Evolutionary conservation across 495 filamentous ascomycete genomes (phyloP).

Genomic region (Hypoxylon intermedium): DNA sequence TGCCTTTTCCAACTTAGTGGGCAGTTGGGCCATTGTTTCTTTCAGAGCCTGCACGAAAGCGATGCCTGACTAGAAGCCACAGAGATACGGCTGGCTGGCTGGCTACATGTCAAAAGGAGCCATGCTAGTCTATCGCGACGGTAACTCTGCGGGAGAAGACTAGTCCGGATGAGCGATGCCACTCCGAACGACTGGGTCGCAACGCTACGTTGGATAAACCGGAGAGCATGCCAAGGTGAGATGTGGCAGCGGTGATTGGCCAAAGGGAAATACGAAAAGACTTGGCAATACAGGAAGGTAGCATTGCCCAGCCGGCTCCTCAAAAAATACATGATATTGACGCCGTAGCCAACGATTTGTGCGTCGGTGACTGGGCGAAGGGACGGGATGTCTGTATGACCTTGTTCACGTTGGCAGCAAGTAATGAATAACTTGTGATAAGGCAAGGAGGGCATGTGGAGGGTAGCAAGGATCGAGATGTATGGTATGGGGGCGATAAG

Average conservation of each 20-base stretch:
- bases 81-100: constrained; percentile 15
- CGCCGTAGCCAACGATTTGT: neutral
- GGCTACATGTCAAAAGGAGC: constrained; percentile 6
- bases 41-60: neutral
- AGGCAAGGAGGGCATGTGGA: constrained; percentile 14
- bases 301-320: constrained; percentile 34
- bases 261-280: constrained; percentile 8
- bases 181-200: constrained; percentile 12
- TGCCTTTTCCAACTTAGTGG: constrained; percentile 26
- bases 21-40: constrained; percentile 12
- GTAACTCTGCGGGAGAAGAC: constrained; percentile 13
- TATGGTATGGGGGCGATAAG: constrained; percentile 19
- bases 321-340: constrained; percentile 16
- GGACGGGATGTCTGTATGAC: constrained; percentile 4
- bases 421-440: constrained; percentile 27
- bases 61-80: constrained; percentile 1
- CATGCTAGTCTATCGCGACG: constrained; percentile 4
- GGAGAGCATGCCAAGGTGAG: constrained; percentile 18
- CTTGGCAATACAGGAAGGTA: constrained; percentile 39
- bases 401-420: constrained; percentile 5
- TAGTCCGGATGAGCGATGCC: constrained; percentile 15
- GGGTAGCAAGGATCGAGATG: constrained; percentile 25
- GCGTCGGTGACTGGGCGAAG: constrained; percentile 14
- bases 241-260: constrained; percentile 13
- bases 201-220: constrained; percentile 18